Evolutionary conservation across 768 basidiomycete species (phyloP), one percentile per base, ranked within the genome.

Genomic region (Dentipellis fragilis): DNA sequence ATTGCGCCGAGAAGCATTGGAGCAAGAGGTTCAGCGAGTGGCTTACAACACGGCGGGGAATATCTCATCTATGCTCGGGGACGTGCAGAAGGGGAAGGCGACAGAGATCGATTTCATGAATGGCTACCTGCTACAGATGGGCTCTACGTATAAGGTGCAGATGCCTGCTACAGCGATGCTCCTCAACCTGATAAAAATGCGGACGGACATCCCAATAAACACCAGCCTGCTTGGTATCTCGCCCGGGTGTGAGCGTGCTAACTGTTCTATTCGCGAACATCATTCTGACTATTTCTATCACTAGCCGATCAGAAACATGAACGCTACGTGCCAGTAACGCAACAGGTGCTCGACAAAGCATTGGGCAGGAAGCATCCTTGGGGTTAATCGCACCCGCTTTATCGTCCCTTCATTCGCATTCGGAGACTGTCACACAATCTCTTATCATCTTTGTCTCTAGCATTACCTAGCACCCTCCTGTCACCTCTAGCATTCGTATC

Each of bases 101-200:
- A 93, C 92, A 0, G 93, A 97, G 71, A 78, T 97, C 21, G 80
- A 86, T 16, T 89, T 73, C 63, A 73, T 96, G 63, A 93, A 89
- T 57, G 93, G 94, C 4, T 90, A 93, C 66, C 68, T 98, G 50
- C 65, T 83, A 29, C 69, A 72, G 8, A 69, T 92, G 8, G 94
- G 87, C 22, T 61, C 69, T 49, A 67, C 73, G 39, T 78, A 85
- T 61, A 70, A 72, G 6, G 71, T 93, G 34, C 67, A 70, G 16
- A 86, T 84, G 65, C 81, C 82, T 5, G 73, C 77, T 22, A 87
- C 75, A 55, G 66, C 74, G 1, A 70, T 73, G n/a, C 71, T 90
- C 49, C 65, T 75, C 38, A 72, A 81, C 52, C 71, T 89, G 59
- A 70, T 89, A 58, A 78, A 78, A 62, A 72, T 86, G 75, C 80